phyloP scores from a whole-genome alignment of 179 eudicot species.

The Patellifolia procumbens region DNA sequence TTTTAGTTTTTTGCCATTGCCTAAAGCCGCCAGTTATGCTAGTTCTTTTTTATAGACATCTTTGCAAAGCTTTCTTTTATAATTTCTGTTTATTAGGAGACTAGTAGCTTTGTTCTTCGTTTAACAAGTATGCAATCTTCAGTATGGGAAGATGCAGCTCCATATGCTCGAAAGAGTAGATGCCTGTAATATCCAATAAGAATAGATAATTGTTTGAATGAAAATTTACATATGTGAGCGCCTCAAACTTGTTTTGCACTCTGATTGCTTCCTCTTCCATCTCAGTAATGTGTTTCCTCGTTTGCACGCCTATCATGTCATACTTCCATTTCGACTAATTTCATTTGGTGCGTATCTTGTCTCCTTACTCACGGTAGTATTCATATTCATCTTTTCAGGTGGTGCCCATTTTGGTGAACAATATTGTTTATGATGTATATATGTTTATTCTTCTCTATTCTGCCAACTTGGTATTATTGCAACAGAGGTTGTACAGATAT shows the following conservation, averaged over 20 bases:
- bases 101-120: neutral
- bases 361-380: neutral
- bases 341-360: neutral
- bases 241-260: neutral
- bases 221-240: neutral
- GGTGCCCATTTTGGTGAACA: slow-evolving; percentile 45
- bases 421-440: slow-evolving; percentile 26
- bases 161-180: neutral
- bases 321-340: neutral
- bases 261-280: neutral
- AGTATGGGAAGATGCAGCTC: no score
- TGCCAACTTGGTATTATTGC: neutral
- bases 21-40: neutral
- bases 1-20: neutral
- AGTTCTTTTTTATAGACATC: neutral
- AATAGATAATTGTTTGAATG: neutral
- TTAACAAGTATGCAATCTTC: neutral
- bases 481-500: slow-evolving; percentile 6
- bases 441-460: neutral
- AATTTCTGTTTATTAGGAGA: neutral
- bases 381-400: slow-evolving; percentile 27
- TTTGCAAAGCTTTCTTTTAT: neutral
- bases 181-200: neutral
- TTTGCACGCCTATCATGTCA: neutral
- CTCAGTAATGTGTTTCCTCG: neutral